Conservation (phyloP, 1,284 basidiomycete species). For the Pseudozyma sp. region DNA sequence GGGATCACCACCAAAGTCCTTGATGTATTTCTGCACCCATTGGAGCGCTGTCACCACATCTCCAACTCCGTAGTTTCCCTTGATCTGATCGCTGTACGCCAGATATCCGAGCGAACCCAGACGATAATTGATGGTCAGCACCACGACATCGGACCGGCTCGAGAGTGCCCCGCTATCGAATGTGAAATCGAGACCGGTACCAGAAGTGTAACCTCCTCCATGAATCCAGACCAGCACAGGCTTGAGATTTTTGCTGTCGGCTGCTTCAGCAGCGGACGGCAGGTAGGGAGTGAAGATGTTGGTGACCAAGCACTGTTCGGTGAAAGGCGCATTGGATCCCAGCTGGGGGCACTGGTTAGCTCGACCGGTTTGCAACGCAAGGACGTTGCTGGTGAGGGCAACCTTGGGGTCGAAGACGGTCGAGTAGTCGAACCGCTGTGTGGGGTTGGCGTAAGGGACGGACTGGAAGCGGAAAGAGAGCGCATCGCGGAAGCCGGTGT, state of each 20-base stretch:
- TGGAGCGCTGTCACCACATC: slow-evolving; percentile 61
- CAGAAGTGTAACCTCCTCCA: slow-evolving; percentile 69
- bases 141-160: slow-evolving; percentile 72
- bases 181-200: slow-evolving; percentile 69
- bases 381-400: slow-evolving; percentile 6
- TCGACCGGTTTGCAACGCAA: slow-evolving; percentile 19
- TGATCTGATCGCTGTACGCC: slow-evolving; percentile 45
- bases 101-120: slow-evolving; percentile 52
- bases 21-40: slow-evolving; percentile 74
- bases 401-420: slow-evolving; percentile 24
- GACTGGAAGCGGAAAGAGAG: slow-evolving; percentile 45
- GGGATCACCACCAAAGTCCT: slow-evolving; percentile 77
- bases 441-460: slow-evolving; percentile 41
- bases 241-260: slow-evolving; percentile 64
- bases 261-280: slow-evolving; percentile 61
- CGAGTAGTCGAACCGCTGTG: slow-evolving; percentile 41
- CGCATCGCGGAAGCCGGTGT: slow-evolving; percentile 41
- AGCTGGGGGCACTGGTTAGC: slow-evolving; percentile 39
- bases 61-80: slow-evolving; percentile 59
- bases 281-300: slow-evolving; percentile 74
- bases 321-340: slow-evolving; percentile 10
- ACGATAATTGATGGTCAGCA: slow-evolving; percentile 75
- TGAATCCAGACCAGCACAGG: slow-evolving; percentile 74
- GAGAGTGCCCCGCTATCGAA: slow-evolving; percentile 72
- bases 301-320: slow-evolving; percentile 73